Evolutionary conservation across 2,329 filamentous ascomycete genomes (phyloP).

Genomic region (Aspergillus viridinutans): DNA sequence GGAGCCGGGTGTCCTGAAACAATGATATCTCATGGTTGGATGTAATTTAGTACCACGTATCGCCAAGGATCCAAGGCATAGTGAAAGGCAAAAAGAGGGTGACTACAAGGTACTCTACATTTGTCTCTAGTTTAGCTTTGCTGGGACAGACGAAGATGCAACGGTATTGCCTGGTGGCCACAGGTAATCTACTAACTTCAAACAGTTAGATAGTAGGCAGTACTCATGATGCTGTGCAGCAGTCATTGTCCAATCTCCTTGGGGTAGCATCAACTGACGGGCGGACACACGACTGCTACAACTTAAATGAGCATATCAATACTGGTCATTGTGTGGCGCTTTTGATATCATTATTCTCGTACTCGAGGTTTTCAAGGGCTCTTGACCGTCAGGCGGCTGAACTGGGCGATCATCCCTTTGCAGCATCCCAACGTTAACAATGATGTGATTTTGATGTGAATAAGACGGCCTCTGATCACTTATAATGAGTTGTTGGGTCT

Average conservation of each 20-base stretch:
- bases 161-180: background rate
- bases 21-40: background rate
- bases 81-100: background rate
- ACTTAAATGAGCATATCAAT: background rate
- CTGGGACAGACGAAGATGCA: background rate
- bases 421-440: background rate
- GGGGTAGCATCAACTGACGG: background rate
- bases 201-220: background rate
- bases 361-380: background rate
- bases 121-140: background rate
- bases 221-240: background rate
- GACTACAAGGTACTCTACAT: background rate
- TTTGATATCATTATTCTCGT: background rate
- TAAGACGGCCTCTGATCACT: constrained; percentile 3
- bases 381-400: background rate
- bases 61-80: background rate
- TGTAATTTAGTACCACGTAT: background rate
- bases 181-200: background rate
- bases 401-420: background rate
- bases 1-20: background rate
- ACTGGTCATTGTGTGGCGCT: background rate
- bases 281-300: background rate
- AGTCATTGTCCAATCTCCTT: background rate
- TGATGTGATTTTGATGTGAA: background rate
- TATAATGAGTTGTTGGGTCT: constrained; percentile 46